These are phyloP conservation scores for Brachypodium distachyon DNA, from an alignment of 202 grass and related monocot genomes.

Conservation along the genomic window DNA sequence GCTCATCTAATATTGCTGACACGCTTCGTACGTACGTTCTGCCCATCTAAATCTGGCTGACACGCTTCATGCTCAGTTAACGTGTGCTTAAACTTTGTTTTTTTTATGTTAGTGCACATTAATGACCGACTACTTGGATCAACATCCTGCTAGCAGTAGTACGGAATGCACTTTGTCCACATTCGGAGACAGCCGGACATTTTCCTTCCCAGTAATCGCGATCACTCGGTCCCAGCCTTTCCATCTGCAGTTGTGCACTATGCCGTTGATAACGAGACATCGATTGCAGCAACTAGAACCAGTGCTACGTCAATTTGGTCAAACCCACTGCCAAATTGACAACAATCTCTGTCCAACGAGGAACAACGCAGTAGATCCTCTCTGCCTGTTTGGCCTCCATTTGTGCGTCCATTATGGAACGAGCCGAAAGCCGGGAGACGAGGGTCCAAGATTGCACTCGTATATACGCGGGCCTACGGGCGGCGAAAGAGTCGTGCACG, in stretches of 20 bases:
- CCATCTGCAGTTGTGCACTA: background rate
- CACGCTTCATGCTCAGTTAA: background rate
- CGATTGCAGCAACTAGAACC: background rate
- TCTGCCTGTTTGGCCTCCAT: slow-evolving; percentile 5
- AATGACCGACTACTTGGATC: background rate
- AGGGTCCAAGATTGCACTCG: background rate
- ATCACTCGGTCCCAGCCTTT: background rate
- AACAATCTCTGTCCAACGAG: background rate
- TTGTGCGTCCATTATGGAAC: slow-evolving; percentile 19
- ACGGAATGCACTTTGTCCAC: background rate
- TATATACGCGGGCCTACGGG: background rate
- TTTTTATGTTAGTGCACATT: background rate
- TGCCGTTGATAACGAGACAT: background rate
- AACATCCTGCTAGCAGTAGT: background rate
- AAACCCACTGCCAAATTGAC: background rate
- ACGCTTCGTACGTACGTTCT: background rate
- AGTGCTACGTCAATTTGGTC: background rate
- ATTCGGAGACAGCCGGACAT: background rate
- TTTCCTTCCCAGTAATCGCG: background rate
- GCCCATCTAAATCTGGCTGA: background rate
- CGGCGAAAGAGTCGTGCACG: background rate
- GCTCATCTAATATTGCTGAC: background rate
- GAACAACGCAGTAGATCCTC: background rate
- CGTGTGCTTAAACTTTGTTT: background rate
- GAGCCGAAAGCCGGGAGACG: slow-evolving; percentile 33